These are phyloP conservation scores for Vitis cinerea DNA, from an alignment of 164 flowering plant genomes.

Conservation along the genomic window DNA sequence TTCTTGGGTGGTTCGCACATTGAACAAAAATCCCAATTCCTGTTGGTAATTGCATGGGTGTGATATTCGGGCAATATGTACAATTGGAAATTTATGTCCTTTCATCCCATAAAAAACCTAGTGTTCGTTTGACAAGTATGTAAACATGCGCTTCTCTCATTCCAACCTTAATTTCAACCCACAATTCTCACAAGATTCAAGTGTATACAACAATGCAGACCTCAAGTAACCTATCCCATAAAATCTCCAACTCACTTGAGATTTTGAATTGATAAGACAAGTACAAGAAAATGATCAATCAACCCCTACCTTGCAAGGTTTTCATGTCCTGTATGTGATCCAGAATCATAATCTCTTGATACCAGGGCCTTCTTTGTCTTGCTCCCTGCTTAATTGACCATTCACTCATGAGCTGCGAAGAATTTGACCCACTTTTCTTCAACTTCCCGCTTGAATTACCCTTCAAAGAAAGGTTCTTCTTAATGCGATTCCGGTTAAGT, in stretches of 20 bases:
- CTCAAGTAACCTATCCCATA: not conserved
- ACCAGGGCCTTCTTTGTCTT: conserved; percentile 32
- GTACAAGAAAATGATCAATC: conserved; percentile 1
- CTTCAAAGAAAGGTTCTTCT: conserved; percentile 58
- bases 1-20: too few relatives aligned
- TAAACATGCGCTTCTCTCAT: not conserved
- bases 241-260: not conserved
- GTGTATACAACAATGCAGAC: conserved; percentile 10
- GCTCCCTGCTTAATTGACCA: conserved; percentile 42
- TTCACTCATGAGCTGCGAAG: conserved; percentile 38
- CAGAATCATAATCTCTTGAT: conserved; percentile 28
- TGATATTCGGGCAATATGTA: too few relatives aligned
- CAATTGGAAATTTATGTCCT: too few relatives aligned
- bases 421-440: conserved; percentile 42
- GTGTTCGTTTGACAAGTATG: too few relatives aligned
- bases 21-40: too few relatives aligned
- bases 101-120: too few relatives aligned
- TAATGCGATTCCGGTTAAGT: conserved; percentile 57
- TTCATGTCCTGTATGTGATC: not conserved
- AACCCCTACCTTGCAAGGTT: not conserved
- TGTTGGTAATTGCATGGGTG: too few relatives aligned
- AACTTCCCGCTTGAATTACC: conserved; percentile 59
- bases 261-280: not conserved
- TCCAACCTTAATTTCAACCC: conserved; percentile 8
- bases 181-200: conserved; percentile 1